These are phyloP conservation scores for Neurospora sp. DNA, from an alignment of 495 filamentous ascomycete genomes.

Conservation along the genomic window DNA sequence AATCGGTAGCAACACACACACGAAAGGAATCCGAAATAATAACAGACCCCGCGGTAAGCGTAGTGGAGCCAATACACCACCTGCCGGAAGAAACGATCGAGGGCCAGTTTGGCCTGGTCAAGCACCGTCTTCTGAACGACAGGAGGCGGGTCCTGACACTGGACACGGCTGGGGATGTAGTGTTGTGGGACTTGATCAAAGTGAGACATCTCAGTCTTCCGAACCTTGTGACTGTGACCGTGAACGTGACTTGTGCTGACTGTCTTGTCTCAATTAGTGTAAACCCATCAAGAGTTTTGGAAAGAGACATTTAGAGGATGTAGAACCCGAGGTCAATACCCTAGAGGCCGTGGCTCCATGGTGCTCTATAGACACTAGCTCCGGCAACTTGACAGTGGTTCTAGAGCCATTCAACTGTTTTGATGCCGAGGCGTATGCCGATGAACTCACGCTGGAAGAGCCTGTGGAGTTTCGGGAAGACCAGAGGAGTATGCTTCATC, in stretches of 20 bases:
- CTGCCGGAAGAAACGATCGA: conserved; percentile 80
- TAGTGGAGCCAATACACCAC: conserved; percentile 58
- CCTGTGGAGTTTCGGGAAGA: conserved; percentile 77
- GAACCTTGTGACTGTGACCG: background rate
- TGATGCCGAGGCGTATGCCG: conserved; percentile 94
- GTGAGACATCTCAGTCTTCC: conserved; percentile 30
- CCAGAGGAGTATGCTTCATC: conserved; percentile 68
- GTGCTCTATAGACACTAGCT: conserved; percentile 90
- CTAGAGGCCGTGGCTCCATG: conserved; percentile 82
- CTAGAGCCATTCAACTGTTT: conserved; percentile 94
- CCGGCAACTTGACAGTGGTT: conserved; percentile 80
- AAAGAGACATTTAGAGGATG: conserved; percentile 87
- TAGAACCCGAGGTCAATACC: conserved; percentile 79
- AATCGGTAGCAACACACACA: conserved; percentile 34
- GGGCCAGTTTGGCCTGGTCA: conserved; percentile 91
- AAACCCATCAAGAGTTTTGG: conserved; percentile 77
- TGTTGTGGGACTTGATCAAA: conserved; percentile 87
- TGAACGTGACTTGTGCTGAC: conserved; percentile 5
- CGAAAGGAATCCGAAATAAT: conserved; percentile 52
- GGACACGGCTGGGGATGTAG: conserved; percentile 93
- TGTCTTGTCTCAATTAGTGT: conserved; percentile 45
- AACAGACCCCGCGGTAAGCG: conserved; percentile 45
- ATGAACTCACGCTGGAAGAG: conserved; percentile 67
- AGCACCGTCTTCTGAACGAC: conserved; percentile 87
- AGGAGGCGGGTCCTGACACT: conserved; percentile 77